These are phyloP conservation scores for Flaveria sonorensis DNA, from an alignment of 129 eudicot genomes.

Conservation along the genomic window DNA sequence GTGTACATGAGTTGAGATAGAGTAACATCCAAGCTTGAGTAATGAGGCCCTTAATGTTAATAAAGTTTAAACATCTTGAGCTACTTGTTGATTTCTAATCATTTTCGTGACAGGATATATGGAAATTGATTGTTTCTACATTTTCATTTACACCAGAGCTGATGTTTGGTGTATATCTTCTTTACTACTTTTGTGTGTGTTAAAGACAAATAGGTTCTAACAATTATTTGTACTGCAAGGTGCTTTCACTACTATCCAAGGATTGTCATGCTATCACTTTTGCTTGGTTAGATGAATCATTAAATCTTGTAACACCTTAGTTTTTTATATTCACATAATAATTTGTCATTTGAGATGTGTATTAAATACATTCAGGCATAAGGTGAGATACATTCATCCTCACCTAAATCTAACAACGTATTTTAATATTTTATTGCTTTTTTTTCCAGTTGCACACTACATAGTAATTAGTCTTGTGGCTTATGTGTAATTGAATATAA, in stretches of 20 bases:
- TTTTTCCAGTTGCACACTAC: not conserved
- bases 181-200: slow-evolving; percentile 92
- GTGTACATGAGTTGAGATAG: not conserved
- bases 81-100: slow-evolving; percentile 24
- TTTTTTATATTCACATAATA: no score
- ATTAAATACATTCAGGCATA: no score
- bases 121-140: slow-evolving; percentile 86
- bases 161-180: slow-evolving; percentile 80
- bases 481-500: slow-evolving; percentile 1
- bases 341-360: no score
- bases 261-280: no score
- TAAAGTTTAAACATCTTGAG: not conserved
- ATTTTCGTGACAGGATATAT: slow-evolving; percentile 67
- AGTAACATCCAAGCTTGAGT: not conserved
- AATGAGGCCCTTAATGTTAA: not conserved
- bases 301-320: no score
- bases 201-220: slow-evolving; percentile 97
- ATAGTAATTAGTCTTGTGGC: slow-evolving; percentile 5
- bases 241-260: no score
- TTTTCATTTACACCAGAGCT: slow-evolving; percentile 93
- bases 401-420: not conserved
- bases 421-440: slow-evolving; percentile 19
- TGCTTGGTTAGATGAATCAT: no score
- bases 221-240: slow-evolving; percentile 35
- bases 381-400: no score